phyloP scores from a whole-genome alignment of 1,284 basidiomycete species.

The Sporisorium graminicola region DNA sequence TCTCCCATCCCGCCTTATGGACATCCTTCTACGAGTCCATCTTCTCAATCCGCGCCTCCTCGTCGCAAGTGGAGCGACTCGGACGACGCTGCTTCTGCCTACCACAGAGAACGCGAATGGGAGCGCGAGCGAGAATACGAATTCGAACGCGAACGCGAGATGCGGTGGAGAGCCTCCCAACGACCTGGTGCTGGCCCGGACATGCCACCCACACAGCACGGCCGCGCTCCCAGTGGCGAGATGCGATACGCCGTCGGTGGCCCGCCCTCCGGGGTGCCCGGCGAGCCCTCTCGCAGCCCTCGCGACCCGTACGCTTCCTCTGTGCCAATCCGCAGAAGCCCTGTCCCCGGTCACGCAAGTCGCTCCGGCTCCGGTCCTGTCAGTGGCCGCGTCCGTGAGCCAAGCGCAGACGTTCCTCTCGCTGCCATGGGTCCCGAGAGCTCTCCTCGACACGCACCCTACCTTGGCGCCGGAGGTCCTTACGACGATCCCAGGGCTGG shows the following conservation, averaged over 20 bases:
- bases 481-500: constrained; percentile 44
- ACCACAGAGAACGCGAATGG: constrained; percentile 45
- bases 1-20: constrained; percentile 36
- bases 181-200: constrained; percentile 23
- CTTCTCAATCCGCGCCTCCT: constrained; percentile 44
- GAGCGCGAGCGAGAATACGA: constrained; percentile 51
- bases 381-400: constrained; percentile 32
- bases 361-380: constrained; percentile 15
- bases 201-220: constrained; percentile 30
- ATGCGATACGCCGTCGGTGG: constrained; percentile 27
- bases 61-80: constrained; percentile 60
- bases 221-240: constrained; percentile 33
- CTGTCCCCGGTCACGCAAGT: constrained; percentile 21
- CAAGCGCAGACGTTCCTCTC: constrained; percentile 35
- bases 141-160: constrained; percentile 48
- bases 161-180: constrained; percentile 48
- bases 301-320: constrained; percentile 30
- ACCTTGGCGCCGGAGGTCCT: constrained; percentile 14
- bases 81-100: constrained; percentile 40
- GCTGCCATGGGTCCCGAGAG: constrained; percentile 37
- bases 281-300: constrained; percentile 33
- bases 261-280: constrained; percentile 28
- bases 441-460: constrained; percentile 37
- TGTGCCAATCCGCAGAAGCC: constrained; percentile 37
- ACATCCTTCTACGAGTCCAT: constrained; percentile 29